Base-by-base conservation (phyloP, 2,329 filamentous ascomycete genomes). In the Pleomassaria siparia region DNA sequence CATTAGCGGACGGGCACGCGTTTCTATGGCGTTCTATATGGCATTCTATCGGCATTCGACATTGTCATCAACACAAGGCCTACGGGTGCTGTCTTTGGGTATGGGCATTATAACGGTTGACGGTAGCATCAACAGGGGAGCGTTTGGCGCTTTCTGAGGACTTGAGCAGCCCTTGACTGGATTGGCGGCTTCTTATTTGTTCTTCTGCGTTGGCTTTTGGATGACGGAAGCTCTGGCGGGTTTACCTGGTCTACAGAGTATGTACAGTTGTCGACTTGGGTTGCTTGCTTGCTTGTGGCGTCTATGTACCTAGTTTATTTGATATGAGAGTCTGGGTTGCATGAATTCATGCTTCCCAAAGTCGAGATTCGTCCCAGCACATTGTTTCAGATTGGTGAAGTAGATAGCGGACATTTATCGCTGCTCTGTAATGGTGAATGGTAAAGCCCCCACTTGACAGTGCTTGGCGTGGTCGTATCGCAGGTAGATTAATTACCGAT, bases 121-220 rank as follows among this genome's bases (percentile, higher is more conserved):
- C 44, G 63, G 66, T 60, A 62, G 67, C 67, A 71, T 71, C 68
- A 70, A 68, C 53, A 71, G 68, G 66, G 60, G 63, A 70, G 68
- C 67, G 65, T 68, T 53, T 45, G 67, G 68, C 68, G 68, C 67
- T 70, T 70, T 66, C 66, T 70, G 64, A 71, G 66, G 68, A 71
- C 68, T 70, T 71, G 68, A 71, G 66, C 66, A 63, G 65, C 66
- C 60, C 49, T 66, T 66, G 63, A 66, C 63, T 62, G 60, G 46
- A 24, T 25, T 33, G 44, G 44, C 55, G 16, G 54, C 57, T 58
- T 65, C 55, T 62, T n/a, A n/a, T 60, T 48, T 43, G 22, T 43
- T 40, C 36, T 44, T 51, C 43, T 39, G 43, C 43, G 41, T 47
- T 39, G 40, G 26, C 39, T 51, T 51, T 52, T 44, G 47, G 39